Percentiles rank a stretch among this genome's conserved stretches.
Evolutionary conservation across 169 alveolate genomes (phyloP).

Genomic region (Perkinsus chesapeaki): DNA sequence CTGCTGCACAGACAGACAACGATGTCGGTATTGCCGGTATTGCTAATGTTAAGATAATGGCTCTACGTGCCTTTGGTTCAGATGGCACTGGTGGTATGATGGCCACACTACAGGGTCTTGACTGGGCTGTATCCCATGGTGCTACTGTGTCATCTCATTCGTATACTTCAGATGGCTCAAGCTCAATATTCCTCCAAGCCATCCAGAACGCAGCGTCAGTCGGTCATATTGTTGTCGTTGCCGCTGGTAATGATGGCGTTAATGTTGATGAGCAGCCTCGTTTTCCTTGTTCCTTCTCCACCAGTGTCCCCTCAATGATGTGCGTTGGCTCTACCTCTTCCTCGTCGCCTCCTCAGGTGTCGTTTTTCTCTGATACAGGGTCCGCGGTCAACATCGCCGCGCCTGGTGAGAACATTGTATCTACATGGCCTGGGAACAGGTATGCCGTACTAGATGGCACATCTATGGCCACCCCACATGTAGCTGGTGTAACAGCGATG

Average conservation of each 20-base stretch:
- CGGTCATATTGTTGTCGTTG: constrained; percentile 33
- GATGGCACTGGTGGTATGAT: constrained; percentile 30
- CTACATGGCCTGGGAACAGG: constrained; percentile 29
- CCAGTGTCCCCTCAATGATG: constrained; percentile 30
- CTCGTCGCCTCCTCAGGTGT: background rate
- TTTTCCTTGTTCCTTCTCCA: constrained; percentile 30
- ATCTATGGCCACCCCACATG: constrained; percentile 42
- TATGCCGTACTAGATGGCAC: constrained; percentile 28
- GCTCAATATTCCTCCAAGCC: constrained; percentile 32
- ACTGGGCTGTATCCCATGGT: constrained; percentile 33
- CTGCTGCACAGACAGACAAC: constrained; percentile 38
- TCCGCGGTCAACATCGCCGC: constrained; percentile 37
- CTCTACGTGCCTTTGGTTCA: constrained; percentile 25
- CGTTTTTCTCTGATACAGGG: constrained; percentile 33
- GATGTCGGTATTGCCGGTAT: constrained; percentile 27
- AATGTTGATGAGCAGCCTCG: constrained; percentile 30
- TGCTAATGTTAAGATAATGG: constrained; percentile 36
- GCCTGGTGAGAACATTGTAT: constrained; percentile 34
- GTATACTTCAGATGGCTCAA: constrained; percentile 24
- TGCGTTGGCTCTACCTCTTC: constrained; percentile 10
- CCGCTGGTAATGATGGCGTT: constrained; percentile 30
- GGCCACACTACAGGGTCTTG: constrained; percentile 30
- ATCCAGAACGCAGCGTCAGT: constrained; percentile 25
- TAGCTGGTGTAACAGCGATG: constrained; percentile 22
- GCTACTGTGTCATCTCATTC: constrained; percentile 23